Evolutionary conservation across 2,329 filamentous ascomycete species (phyloP), one percentile per base, ranked within the genome.

Genomic region (Diplodia sapinea): DNA sequence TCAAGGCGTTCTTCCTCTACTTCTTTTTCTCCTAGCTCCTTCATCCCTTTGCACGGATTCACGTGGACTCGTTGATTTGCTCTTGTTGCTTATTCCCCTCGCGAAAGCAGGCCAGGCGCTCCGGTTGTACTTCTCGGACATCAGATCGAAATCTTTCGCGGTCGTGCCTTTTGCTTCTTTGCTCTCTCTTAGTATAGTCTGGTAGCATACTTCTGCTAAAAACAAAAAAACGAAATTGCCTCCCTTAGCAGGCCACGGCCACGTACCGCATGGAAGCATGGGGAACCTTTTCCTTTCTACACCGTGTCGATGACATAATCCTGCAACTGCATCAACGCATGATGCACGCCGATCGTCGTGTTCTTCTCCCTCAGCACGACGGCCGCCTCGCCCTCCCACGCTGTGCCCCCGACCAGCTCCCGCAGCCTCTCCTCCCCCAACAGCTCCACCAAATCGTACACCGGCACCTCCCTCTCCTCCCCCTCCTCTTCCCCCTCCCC

Each of bases 401-500:
- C 68, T 56, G 74, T 74, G 0, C 69, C 71, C 23, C 49, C 43
- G 3, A 77, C 66, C 68, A 79, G 57, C 47, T 72, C 69, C 20
- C 59, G 50, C 6, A 74, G 62, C 50, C 68, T 73, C 17, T 77
- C 74, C 49, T 73, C 71, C 1, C 77, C 77, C 9, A 79, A 68
- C 64, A 79, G 49, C 66, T 79, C 78, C 12, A 33, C 54, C 55
- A 79, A 67, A 67, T 76, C 76, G 65, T 79, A 79, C 67, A 79
- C 70, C 2, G 77, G 69, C 4, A 79, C 71, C 59, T 73, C 72
- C 9, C 61, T 69, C 8, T 75, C 76, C 52, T 73, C 47, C 13
- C 29, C 5, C 9, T 12, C 40, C 26, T 49, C 40, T 23, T n/a
- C n/a, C n/a, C n/a, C n/a, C n/a, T n/a, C n/a, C n/a, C n/a, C n/a